A percentile compares a stretch with the other conserved stretches of the same genome.
Conservation (phyloP, 768 basidiomycete species). For the Termitomyces sp. region DNA sequence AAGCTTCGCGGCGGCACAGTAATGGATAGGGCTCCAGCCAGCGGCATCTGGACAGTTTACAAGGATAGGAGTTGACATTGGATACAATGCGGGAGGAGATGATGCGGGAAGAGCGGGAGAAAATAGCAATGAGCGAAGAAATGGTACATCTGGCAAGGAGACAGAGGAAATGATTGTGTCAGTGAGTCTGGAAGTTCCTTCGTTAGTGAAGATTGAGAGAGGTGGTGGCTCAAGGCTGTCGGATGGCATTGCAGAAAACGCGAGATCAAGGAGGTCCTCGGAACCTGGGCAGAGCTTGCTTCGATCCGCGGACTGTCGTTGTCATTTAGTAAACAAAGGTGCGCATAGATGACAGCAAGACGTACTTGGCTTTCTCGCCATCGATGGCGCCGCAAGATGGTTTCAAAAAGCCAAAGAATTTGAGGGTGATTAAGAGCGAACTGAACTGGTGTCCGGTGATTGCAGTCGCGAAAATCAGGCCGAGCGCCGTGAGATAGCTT, state of each 20-base stretch:
- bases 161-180: constrained; percentile 52
- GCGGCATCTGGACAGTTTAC: constrained; percentile 63
- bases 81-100: constrained; percentile 33
- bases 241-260: constrained; percentile 30
- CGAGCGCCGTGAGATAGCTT: constrained; percentile 67
- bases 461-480: constrained; percentile 67
- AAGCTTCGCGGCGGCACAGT: constrained; percentile 49
- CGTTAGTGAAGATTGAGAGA: constrained; percentile 32
- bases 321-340: constrained; percentile 9
- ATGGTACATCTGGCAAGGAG: constrained; percentile 39
- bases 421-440: constrained; percentile 57
- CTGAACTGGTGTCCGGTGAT: constrained; percentile 68
- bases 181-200: constrained; percentile 37
- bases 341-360: constrained; percentile 10
- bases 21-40: constrained; percentile 72
- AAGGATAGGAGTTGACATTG: constrained; percentile 45
- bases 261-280: constrained; percentile 31
- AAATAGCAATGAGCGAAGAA: constrained; percentile 52
- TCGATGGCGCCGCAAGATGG: constrained; percentile 53
- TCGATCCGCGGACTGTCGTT: constrained; percentile 31
- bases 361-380: constrained; percentile 56
- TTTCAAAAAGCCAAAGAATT: constrained; percentile 68
- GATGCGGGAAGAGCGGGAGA: constrained; percentile 33
- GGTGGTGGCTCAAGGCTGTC: constrained; percentile 35
- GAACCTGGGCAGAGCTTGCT: constrained; percentile 27